Percentiles rank a stretch among this genome's conserved stretches.
phyloP scores from a whole-genome alignment of 495 filamentous ascomycete genomes.

The Platismatia glauca region DNA sequence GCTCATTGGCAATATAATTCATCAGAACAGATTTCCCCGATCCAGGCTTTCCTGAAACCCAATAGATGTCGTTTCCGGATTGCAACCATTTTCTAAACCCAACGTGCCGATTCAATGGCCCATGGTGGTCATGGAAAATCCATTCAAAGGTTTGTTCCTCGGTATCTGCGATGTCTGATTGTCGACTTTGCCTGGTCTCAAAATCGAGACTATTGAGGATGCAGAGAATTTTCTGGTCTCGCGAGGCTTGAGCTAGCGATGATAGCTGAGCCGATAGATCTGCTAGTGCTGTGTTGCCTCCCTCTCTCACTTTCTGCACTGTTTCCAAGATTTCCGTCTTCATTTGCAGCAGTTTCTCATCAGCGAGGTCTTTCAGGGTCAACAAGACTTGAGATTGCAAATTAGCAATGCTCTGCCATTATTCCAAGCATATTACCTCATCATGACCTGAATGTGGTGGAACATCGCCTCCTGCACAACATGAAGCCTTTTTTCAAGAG shows the following conservation, averaged over 20 bases:
- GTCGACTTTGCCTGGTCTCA: background rate
- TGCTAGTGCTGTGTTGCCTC: background rate
- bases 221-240: conserved; percentile 1
- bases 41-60: conserved; percentile 29
- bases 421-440: conserved; percentile 8
- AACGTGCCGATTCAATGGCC: background rate
- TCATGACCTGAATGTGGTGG: conserved; percentile 5
- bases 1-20: conserved; percentile 30
- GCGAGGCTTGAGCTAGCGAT: background rate
- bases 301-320: conserved; percentile 1
- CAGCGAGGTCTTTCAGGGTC: conserved; percentile 2
- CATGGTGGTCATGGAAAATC: conserved; percentile 3
- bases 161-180: conserved; percentile 6
- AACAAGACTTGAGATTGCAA: background rate
- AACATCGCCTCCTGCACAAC: conserved; percentile 1
- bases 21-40: conserved; percentile 37
- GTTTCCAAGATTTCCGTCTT: conserved; percentile 1
- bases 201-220: conserved; percentile 8
- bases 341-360: background rate
- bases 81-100: conserved; percentile 27
- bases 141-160: conserved; percentile 13
- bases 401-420: background rate
- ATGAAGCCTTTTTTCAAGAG: conserved; percentile 1
- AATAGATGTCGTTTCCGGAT: conserved; percentile 27
- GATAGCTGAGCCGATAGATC: conserved; percentile 3